Percentiles rank a stretch among this genome's conserved stretches.
These are phyloP conservation scores for Neodidymelliopsis sp. DNA, from an alignment of 2,329 filamentous ascomycete genomes.

Conservation along the genomic window DNA sequence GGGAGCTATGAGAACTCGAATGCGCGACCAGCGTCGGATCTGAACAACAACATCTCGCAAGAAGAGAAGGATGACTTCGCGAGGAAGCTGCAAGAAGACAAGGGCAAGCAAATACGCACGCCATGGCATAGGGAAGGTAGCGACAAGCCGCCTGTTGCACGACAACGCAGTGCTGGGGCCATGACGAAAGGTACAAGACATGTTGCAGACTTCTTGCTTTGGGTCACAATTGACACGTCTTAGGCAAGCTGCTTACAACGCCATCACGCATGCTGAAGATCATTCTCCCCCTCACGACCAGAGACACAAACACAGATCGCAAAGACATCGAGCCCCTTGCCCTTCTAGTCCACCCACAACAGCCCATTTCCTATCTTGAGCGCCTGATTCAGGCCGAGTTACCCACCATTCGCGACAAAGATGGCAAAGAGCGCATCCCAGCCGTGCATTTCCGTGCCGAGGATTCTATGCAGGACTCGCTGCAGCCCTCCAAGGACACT, in stretches of 20 bases:
- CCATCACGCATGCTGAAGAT: conserved; percentile 82
- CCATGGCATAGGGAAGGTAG: conserved; percentile 73
- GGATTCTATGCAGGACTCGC: conserved; percentile 70
- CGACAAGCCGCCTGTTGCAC: conserved; percentile 63
- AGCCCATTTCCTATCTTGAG: conserved; percentile 89
- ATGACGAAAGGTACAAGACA: conserved; percentile 70
- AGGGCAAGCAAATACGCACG: conserved; percentile 65
- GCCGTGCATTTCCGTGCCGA: conserved; percentile 81
- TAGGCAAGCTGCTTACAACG: conserved; percentile 80
- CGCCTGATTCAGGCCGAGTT: conserved; percentile 88
- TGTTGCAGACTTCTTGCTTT: neutral
- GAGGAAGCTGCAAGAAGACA: conserved; percentile 54
- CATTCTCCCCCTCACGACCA: conserved; percentile 74
- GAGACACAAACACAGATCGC: conserved; percentile 65
- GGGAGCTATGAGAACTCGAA: conserved; percentile 43
- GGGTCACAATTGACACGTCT: conserved; percentile 12
- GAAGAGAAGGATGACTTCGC: conserved; percentile 58
- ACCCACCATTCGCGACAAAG: conserved; percentile 67
- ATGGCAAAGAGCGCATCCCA: conserved; percentile 74
- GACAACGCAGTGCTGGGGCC: conserved; percentile 59
- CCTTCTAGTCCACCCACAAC: conserved; percentile 85
- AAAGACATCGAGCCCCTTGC: conserved; percentile 84
- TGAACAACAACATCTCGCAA: conserved; percentile 54
- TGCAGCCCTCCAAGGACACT: conserved; percentile 35
- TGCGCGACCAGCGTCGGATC: conserved; percentile 47